Conservation (phyloP, 208 protist genomes). For the Sergeia podlipaevii region DNA sequence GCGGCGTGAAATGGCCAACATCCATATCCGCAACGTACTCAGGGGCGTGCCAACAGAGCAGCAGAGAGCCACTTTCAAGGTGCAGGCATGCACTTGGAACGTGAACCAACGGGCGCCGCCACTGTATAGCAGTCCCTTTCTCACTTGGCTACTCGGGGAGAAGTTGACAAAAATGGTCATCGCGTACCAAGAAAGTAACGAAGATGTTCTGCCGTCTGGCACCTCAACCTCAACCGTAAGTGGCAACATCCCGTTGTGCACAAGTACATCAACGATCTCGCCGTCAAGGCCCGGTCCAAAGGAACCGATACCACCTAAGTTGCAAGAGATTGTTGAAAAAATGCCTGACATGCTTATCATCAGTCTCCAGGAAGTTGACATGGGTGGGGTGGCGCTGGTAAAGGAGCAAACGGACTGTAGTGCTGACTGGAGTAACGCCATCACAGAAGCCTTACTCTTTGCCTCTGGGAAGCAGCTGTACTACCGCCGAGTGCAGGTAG, state of each 20-base stretch:
- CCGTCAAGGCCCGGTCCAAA: too few species aligned
- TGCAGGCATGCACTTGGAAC: slow-evolving; percentile 81
- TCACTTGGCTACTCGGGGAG: slow-evolving; percentile 48
- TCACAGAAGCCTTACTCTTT: slow-evolving; percentile 44
- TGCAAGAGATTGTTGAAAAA: slow-evolving; percentile 20
- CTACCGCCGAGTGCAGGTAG: slow-evolving; percentile 56
- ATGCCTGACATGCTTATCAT: slow-evolving; percentile 79
- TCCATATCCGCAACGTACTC: slow-evolving; percentile 31
- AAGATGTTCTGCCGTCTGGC: slow-evolving; percentile 7
- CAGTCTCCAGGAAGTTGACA: slow-evolving; percentile 85
- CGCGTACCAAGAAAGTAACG: slow-evolving; percentile 21
- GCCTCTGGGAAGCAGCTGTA: slow-evolving; percentile 31
- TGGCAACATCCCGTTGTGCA: not conserved
- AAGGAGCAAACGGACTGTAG: slow-evolving; percentile 59
- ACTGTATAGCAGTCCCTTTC: slow-evolving; percentile 19
- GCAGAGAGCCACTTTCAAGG: slow-evolving; percentile 15
- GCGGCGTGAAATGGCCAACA: slow-evolving; percentile 20
- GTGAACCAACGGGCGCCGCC: slow-evolving; percentile 62
- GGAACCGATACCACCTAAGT: too few species aligned
- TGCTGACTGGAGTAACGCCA: slow-evolving; percentile 57
- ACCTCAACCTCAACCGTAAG: not conserved
- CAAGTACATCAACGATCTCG: not conserved
- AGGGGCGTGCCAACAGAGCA: slow-evolving; percentile 8
- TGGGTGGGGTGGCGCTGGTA: slow-evolving; percentile 72
- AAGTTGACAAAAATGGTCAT: slow-evolving; percentile 25